Evolutionary conservation across 768 basidiomycete genomes (phyloP).

Genomic region (Amyloporia xantha): DNA sequence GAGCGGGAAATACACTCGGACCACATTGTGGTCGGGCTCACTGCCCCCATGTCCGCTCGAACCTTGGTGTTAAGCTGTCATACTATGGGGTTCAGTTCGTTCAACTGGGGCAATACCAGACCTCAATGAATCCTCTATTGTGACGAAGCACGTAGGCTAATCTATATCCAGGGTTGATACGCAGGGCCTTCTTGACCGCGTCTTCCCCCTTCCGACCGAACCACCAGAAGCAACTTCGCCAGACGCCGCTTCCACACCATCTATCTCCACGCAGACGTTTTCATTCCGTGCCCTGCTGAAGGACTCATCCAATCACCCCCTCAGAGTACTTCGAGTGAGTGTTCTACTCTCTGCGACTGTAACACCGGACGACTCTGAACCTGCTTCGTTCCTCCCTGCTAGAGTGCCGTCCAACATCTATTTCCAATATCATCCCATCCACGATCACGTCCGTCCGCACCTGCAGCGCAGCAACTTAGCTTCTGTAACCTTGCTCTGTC

Average conservation of each 20-base stretch:
- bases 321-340: slow-evolving; percentile 52
- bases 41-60: too few relatives aligned
- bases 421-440: slow-evolving; percentile 62
- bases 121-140: too few relatives aligned
- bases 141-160: slow-evolving; percentile 6
- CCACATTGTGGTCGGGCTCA: too few relatives aligned
- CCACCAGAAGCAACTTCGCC: slow-evolving; percentile 37
- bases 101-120: too few relatives aligned
- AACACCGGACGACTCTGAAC: neutral
- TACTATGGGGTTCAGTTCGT: too few relatives aligned
- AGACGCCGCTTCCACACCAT: slow-evolving; percentile 18
- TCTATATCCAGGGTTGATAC: slow-evolving; percentile 48
- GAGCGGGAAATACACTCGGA: too few relatives aligned
- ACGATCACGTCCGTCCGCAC: slow-evolving; percentile 54
- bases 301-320: slow-evolving; percentile 45
- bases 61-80: too few relatives aligned
- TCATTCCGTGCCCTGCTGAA: slow-evolving; percentile 54
- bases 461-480: slow-evolving; percentile 61
- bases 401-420: slow-evolving; percentile 63
- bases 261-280: slow-evolving; percentile 22
- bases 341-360: neutral
- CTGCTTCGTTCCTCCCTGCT: slow-evolving; percentile 8
- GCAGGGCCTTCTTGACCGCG: slow-evolving; percentile 75
- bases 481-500: slow-evolving; percentile 72
- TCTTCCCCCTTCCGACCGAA: slow-evolving; percentile 50